Base-by-base conservation (phyloP, 129 eudicot species). In the Arctium lappa region DNA sequence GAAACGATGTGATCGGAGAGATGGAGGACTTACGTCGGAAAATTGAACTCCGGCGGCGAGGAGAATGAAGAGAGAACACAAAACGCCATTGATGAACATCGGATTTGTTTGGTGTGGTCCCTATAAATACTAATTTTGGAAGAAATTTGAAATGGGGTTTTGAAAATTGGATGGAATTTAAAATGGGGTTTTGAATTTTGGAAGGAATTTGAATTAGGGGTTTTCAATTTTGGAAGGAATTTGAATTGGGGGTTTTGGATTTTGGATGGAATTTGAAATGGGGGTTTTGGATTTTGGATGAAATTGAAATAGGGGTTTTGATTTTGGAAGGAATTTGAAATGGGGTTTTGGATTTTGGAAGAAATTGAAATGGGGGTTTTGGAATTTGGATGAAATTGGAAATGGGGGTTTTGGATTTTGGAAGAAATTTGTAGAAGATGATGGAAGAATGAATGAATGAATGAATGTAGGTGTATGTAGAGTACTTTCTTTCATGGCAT, bases 41-140 rank as follows among this genome's bases (percentile, higher is more conserved):
- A 78, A 78, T 8, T 72, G 83, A 62, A 60, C 48, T 78, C 86
- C 79, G 79, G 83, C 79, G 79, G 79, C 79, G 74, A 84, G 75
- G 18, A 84, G 75, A 46, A 84, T 16, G 74, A 78, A 62, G 73
- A 83, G 39, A 9, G 85, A 75, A 46, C 33, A 82, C 1, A 82
- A 66, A 18, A 83, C 11, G 63, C 18, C 48, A 38, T 50, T 16
- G 72, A 76, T 3, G 15, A 77, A 69, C 86, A 83, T 83, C 8
- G 27, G 32, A 34, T 9, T 34, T 46, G 46, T 34, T 63, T 78
- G 2, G 81, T 38, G 74, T 78, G 39, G n/a, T 34, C 37, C 8
- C 10, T 6, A 33, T 34, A 34, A 3, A 10, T 44, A 8, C 42
- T 4, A 38, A 8, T 8, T 8, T 13, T 53, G 4, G 65, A 6